Percentiles rank a stretch among this genome's conserved stretches.
phyloP scores from a whole-genome alignment of 2,329 filamentous ascomycete species.

The Sarocladiaceae sp. region DNA sequence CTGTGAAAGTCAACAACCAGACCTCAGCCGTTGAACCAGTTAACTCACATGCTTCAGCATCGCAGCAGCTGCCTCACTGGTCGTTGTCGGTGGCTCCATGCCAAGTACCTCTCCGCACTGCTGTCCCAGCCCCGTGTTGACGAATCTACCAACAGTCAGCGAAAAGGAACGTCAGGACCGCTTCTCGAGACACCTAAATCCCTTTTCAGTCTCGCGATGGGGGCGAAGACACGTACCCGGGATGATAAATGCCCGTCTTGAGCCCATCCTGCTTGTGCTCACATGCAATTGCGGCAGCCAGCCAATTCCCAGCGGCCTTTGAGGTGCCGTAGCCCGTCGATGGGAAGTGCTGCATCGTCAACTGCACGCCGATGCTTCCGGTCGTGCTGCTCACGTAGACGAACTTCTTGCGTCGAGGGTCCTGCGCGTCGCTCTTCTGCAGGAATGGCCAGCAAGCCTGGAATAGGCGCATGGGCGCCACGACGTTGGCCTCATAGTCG shows the following conservation, averaged over 20 bases:
- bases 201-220: background rate
- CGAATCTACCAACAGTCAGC: conserved; percentile 11
- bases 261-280: conserved; percentile 26
- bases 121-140: conserved; percentile 13
- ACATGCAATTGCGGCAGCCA: conserved; percentile 22
- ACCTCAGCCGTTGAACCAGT: background rate
- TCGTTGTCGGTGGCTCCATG: conserved; percentile 11
- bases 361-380: conserved; percentile 12
- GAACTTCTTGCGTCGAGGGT: conserved; percentile 11
- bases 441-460: conserved; percentile 37
- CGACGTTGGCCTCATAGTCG: conserved; percentile 17
- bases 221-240: conserved; percentile 18
- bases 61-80: conserved; percentile 9
- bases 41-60: conserved; percentile 13
- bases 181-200: background rate
- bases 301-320: conserved; percentile 31
- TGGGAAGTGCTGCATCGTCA: conserved; percentile 20
- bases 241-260: conserved; percentile 24
- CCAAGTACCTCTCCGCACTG: conserved; percentile 10
- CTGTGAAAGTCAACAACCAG: too few species aligned
- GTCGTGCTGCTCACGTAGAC: conserved; percentile 13
- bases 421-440: background rate
- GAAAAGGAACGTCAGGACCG: background rate
- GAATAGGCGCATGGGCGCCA: conserved; percentile 34
- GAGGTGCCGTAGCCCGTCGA: conserved; percentile 35